Evolutionary conservation across 2,329 filamentous ascomycete genomes (phyloP).

Genomic region (Trichoderma sp.): DNA sequence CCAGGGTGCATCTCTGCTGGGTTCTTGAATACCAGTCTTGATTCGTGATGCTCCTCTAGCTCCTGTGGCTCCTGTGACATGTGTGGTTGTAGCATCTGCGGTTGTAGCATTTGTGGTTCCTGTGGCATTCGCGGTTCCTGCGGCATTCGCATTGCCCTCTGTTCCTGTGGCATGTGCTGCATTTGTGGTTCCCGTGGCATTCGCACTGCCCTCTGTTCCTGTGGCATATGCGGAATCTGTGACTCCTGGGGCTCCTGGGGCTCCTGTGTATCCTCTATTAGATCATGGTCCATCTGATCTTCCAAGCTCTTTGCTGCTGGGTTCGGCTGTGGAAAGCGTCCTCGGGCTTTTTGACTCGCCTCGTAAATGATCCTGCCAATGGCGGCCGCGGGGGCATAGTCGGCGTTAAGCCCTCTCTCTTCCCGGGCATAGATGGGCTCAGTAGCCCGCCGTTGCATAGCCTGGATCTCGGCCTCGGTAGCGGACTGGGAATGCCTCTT

Average conservation of each 20-base stretch:
- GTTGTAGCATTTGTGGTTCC: neutral
- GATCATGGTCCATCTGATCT: constrained; percentile 10
- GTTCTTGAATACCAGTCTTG: constrained; percentile 42
- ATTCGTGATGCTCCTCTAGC: constrained; percentile 20
- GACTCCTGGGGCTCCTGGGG: neutral
- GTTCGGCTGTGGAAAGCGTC: neutral
- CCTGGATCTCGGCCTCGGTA: constrained; percentile 17
- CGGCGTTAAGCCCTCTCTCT: constrained; percentile 29
- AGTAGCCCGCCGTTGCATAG: constrained; percentile 31
- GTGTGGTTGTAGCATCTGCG: neutral
- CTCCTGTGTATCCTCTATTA: constrained; percentile 3
- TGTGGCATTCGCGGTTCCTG: neutral
- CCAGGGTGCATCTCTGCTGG: constrained; percentile 45
- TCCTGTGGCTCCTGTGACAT: neutral
- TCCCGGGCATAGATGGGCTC: constrained; percentile 31
- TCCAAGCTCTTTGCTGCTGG: neutral
- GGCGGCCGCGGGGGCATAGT: constrained; percentile 26
- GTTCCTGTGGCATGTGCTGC: neutral
- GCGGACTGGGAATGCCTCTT: neutral
- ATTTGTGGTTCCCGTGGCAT: neutral
- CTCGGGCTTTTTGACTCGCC: constrained; percentile 10
- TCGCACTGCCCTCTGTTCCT: neutral
- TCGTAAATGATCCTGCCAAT: constrained; percentile 22
- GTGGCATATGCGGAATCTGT: neutral
- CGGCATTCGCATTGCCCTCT: too few relatives aligned